phyloP scores from a whole-genome alignment of 176 grass and related monocot genomes.

The Pontederia paniculata region DNA sequence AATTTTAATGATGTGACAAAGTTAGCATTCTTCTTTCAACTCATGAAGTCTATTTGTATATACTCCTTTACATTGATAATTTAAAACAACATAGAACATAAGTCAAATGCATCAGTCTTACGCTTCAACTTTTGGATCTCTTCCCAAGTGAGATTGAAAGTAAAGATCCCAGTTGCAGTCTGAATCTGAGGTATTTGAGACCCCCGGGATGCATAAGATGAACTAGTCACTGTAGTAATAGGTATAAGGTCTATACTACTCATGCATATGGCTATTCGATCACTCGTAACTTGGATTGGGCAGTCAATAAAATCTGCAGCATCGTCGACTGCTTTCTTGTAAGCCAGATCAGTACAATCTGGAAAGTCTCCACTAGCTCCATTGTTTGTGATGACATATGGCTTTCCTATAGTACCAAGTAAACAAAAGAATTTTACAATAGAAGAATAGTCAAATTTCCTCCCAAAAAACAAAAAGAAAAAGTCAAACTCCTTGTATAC shows the following conservation, averaged over 20 bases:
- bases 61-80: constrained; percentile 1
- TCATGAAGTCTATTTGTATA: neutral
- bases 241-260: constrained; percentile 51
- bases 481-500: no score
- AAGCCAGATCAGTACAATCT: constrained; percentile 82
- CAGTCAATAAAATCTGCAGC: constrained; percentile 96
- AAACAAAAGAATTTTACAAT: no score
- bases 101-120: constrained; percentile 40
- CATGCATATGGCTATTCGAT: constrained; percentile 72
- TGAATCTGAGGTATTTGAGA: constrained; percentile 47
- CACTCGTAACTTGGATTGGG: constrained; percentile 70
- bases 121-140: constrained; percentile 58
- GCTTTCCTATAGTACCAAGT: constrained; percentile 35
- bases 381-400: constrained; percentile 79
- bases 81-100: neutral
- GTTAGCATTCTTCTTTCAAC: no score
- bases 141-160: constrained; percentile 90
- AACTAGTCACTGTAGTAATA: constrained; percentile 59
- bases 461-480: neutral
- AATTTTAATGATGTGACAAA: neutral
- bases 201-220: constrained; percentile 29
- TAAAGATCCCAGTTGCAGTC: constrained; percentile 49
- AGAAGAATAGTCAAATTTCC: neutral
- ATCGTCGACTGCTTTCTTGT: constrained; percentile 54
- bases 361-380: constrained; percentile 96